Evolutionary conservation across 176 grass and related monocot genomes (phyloP).

Genomic region (Eleusine indica): DNA sequence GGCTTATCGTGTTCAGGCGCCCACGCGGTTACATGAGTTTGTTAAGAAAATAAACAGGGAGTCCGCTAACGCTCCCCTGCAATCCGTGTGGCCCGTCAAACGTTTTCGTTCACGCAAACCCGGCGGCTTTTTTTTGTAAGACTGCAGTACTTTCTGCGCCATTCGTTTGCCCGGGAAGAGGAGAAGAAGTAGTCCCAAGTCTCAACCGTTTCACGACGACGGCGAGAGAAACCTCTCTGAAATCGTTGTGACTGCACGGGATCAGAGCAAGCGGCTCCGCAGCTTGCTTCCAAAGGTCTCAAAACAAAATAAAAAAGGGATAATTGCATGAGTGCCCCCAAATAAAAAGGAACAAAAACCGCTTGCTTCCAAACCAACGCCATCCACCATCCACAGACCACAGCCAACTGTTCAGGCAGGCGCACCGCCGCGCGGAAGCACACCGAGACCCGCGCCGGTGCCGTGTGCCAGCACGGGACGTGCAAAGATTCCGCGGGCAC

Average conservation of each 20-base stretch:
- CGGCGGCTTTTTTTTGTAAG: background rate
- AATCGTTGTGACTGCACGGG: background rate
- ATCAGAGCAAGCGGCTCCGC: background rate
- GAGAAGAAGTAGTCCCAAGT: background rate
- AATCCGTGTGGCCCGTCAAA: background rate
- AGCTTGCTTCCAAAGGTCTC: no score
- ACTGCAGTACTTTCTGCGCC: no score
- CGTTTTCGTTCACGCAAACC: background rate
- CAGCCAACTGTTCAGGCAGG: background rate
- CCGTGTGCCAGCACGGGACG: conserved; percentile 1
- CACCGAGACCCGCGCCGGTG: background rate
- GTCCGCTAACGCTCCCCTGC: background rate
- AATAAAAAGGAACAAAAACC: background rate
- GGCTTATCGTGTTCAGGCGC: background rate
- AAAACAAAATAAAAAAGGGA: background rate
- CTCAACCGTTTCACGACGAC: no score
- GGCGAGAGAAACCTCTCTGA: no score
- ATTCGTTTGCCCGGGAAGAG: background rate
- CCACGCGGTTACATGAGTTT: background rate
- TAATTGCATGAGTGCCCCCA: no score
- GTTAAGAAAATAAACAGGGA: background rate
- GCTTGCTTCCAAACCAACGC: background rate
- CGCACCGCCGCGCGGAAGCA: background rate
- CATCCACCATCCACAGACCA: background rate
- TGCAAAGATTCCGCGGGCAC: conserved; percentile 44